These are phyloP conservation scores for Boletus calvinii DNA, from an alignment of 1,284 basidiomycete species.

Conservation along the genomic window DNA sequence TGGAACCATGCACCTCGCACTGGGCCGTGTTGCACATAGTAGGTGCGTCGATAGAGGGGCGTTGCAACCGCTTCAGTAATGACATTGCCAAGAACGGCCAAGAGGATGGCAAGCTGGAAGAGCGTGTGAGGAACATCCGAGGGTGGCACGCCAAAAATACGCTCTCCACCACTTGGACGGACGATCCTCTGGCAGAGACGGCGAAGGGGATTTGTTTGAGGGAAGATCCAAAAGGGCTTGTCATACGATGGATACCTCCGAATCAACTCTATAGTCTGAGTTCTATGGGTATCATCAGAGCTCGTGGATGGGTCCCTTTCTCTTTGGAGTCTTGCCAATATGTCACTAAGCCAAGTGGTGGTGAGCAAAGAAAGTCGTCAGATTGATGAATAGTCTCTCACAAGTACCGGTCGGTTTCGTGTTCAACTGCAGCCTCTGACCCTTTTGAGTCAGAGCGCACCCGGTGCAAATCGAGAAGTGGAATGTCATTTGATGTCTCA, in stretches of 20 bases:
- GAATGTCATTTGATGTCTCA: conserved; percentile 54
- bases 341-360: conserved; percentile 46
- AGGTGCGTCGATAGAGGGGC: conserved; percentile 81
- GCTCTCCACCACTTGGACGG: conserved; percentile 79
- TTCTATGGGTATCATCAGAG: conserved; percentile 62
- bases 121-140: conserved; percentile 67
- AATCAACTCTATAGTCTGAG: conserved; percentile 86
- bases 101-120: conserved; percentile 76
- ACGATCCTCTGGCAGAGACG: conserved; percentile 84
- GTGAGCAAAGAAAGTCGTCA: conserved; percentile 1
- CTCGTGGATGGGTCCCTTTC: conserved; percentile 47
- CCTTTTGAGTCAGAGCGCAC: conserved; percentile 44
- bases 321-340: conserved; percentile 61
- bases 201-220: conserved; percentile 77
- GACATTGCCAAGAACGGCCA: conserved; percentile 83
- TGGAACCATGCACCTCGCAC: conserved; percentile 85
- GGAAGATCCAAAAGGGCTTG: conserved; percentile 87
- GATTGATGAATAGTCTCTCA: conserved; percentile 36
- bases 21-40: conserved; percentile 62
- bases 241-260: conserved; percentile 89
- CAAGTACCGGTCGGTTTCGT: conserved; percentile 73
- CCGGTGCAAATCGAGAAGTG: conserved; percentile 55
- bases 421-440: conserved; percentile 45
- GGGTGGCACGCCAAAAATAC: conserved; percentile 76
- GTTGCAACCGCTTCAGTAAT: conserved; percentile 85